Conservation (phyloP, 2,329 filamentous ascomycete genomes). For the Bipolaris zeicola region DNA sequence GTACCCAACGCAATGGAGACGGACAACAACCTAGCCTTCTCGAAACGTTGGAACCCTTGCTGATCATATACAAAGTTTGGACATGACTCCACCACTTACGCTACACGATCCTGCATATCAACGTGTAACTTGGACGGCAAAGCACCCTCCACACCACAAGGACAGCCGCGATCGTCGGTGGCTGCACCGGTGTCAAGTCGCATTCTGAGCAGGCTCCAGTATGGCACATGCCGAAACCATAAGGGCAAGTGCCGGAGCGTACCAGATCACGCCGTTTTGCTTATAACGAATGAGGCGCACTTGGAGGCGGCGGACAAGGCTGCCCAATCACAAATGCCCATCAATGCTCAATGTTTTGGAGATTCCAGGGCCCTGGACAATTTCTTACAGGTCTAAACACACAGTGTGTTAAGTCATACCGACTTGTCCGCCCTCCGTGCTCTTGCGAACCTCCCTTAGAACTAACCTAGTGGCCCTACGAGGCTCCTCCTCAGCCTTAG, state of each 20-base stretch:
- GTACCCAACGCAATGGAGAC: slow-evolving; percentile 14
- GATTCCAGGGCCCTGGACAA: background rate
- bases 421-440: background rate
- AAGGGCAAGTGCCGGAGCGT: background rate
- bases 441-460: background rate
- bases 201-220: slow-evolving; percentile 14
- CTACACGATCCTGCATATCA: slow-evolving; percentile 1
- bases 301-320: background rate
- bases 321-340: background rate
- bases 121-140: slow-evolving; percentile 1
- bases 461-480: background rate
- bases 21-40: slow-evolving; percentile 4
- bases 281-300: background rate
- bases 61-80: slow-evolving; percentile 16
- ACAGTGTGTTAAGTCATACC: background rate
- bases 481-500: background rate
- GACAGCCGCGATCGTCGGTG: slow-evolving; percentile 14
- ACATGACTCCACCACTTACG: slow-evolving; percentile 3
- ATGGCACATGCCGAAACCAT: slow-evolving; percentile 11
- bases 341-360: background rate
- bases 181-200: slow-evolving; percentile 21
- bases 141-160: slow-evolving; percentile 10
- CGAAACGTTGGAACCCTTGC: slow-evolving; percentile 13
- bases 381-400: background rate
- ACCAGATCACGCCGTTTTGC: background rate